A percentile compares a stretch with the other conserved stretches of the same genome.
phyloP scores from a whole-genome alignment of 768 basidiomycete species.

The Chalciporus pseudorubinellus region DNA sequence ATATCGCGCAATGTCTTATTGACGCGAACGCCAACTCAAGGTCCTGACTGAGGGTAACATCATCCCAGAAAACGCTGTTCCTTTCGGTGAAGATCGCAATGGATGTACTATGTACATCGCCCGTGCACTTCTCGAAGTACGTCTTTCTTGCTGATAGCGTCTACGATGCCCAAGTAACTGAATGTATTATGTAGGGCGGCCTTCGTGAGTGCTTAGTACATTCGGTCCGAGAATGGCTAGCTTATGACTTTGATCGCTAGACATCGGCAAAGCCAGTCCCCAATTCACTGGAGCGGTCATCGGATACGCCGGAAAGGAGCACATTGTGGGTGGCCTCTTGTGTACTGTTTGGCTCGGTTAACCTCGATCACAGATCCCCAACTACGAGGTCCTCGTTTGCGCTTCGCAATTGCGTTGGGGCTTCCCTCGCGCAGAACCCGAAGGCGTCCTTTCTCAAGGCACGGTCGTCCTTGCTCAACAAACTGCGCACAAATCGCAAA shows the following conservation, averaged over 20 bases:
- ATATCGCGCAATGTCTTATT: not conserved
- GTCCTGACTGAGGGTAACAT: slow-evolving; percentile 28
- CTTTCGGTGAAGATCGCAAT: slow-evolving; percentile 32
- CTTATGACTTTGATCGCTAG: slow-evolving; percentile 13
- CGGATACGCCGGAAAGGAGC: slow-evolving; percentile 34
- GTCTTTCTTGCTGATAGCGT: not conserved
- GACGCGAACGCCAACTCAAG: slow-evolving; percentile 6
- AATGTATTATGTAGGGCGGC: slow-evolving; percentile 13
- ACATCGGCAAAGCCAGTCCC: slow-evolving; percentile 34
- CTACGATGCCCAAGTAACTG: not conserved
- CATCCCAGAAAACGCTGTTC: slow-evolving; percentile 36
- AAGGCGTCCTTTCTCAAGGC: slow-evolving; percentile 21
- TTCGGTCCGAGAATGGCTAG: not conserved
- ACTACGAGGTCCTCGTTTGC: slow-evolving; percentile 37
- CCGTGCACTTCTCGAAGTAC: slow-evolving; percentile 28
- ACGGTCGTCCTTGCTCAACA: slow-evolving; percentile 33
- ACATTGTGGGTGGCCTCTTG: slow-evolving; percentile 20
- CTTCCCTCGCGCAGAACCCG: slow-evolving; percentile 14
- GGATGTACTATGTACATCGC: slow-evolving; percentile 29
- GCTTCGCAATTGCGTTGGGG: slow-evolving; percentile 35
- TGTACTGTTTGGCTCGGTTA: not conserved
- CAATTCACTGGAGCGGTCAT: slow-evolving; percentile 33
- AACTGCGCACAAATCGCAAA: not conserved
- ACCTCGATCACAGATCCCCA: slow-evolving; percentile 21
- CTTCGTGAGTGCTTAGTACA: slow-evolving; percentile 23